These are phyloP conservation scores for Soucietia sequanensis DNA, from an alignment of 805 yeast species.

Conservation along the genomic window DNA sequence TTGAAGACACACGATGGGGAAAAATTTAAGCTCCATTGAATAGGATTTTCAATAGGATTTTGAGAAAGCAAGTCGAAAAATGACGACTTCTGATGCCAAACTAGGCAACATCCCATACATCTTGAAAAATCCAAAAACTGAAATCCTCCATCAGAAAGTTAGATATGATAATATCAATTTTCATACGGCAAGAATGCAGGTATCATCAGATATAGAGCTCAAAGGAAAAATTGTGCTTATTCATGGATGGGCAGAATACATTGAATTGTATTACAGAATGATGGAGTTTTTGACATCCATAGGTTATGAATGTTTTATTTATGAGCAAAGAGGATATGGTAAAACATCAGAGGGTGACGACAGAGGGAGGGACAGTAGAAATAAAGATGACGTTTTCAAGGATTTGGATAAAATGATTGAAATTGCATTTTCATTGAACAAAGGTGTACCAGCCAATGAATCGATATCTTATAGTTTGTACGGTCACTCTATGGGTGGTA, in stretches of 20 bases:
- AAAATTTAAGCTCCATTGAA: too few relatives aligned
- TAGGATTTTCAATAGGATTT: too few relatives aligned
- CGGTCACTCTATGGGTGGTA: slow-evolving; percentile 14
- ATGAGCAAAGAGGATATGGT: slow-evolving; percentile 13
- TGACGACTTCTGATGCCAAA: too few relatives aligned
- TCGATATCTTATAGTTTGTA: neutral
- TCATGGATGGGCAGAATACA: slow-evolving; percentile 14
- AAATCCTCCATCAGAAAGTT: too few relatives aligned
- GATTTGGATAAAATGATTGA: slow-evolving; percentile 11
- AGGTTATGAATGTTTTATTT: slow-evolving; percentile 11
- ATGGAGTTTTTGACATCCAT: slow-evolving; percentile 8
- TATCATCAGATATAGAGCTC: neutral
- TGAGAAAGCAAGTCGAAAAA: too few relatives aligned
- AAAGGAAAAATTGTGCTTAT: slow-evolving; percentile 8
- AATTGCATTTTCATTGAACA: slow-evolving; percentile 1
- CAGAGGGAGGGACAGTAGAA: slow-evolving; percentile 8
- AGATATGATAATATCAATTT: slow-evolving; percentile 9
- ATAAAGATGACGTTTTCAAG: neutral
- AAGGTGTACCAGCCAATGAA: neutral
- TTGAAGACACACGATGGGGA: too few relatives aligned
- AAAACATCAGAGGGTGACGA: slow-evolving; percentile 8
- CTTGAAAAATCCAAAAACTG: too few relatives aligned
- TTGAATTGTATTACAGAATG: slow-evolving; percentile 7
- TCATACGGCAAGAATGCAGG: slow-evolving; percentile 10
- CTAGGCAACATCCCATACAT: too few relatives aligned